A percentile compares a stretch with the other conserved stretches of the same genome.
Conservation (phyloP, 2,329 filamentous ascomycete species). For the Ophiocordyceps robertsii region DNA sequence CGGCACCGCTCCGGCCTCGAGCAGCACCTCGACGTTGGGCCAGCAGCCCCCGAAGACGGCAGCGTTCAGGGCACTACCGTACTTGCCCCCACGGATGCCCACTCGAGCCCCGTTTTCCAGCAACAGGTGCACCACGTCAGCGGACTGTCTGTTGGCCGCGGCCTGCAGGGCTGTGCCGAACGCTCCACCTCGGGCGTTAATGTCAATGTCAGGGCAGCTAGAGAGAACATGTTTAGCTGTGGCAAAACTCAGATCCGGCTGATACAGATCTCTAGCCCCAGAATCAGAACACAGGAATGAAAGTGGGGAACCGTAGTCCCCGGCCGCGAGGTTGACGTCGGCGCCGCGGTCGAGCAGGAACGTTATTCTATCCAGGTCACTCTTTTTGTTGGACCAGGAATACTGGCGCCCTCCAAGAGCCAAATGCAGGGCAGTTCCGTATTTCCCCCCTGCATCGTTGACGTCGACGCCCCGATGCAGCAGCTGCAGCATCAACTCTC, state of each 20-base stretch:
- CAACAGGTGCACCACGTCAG: not conserved
- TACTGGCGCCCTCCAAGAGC: not conserved
- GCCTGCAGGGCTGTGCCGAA: conserved; percentile 7
- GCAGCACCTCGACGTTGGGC: conserved; percentile 1
- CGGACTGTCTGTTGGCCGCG: conserved; percentile 2
- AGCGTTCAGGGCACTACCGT: not conserved
- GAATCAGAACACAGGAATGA: not conserved
- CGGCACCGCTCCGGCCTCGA: conserved; percentile 2
- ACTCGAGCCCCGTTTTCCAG: not conserved
- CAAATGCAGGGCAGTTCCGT: not conserved
- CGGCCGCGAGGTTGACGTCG: not conserved
- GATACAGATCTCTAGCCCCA: not conserved
- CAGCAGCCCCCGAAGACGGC: not conserved
- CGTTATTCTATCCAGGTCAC: too few species aligned
- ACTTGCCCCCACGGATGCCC: not conserved
- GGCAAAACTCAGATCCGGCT: not conserved
- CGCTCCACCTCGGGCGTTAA: conserved; percentile 3
- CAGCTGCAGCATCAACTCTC: not conserved
- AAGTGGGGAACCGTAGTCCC: conserved; percentile 1
- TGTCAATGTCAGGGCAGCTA: conserved; percentile 1
- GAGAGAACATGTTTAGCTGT: not conserved
- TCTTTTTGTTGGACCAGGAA: too few species aligned
- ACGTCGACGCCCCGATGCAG: not conserved
- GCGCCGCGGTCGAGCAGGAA: conserved; percentile 2
- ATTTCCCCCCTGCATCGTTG: not conserved